Percentiles rank a stretch among this genome's conserved stretches.
These are phyloP conservation scores for Myochromella boudieri DNA, from an alignment of 768 basidiomycete genomes.

Conservation along the genomic window DNA sequence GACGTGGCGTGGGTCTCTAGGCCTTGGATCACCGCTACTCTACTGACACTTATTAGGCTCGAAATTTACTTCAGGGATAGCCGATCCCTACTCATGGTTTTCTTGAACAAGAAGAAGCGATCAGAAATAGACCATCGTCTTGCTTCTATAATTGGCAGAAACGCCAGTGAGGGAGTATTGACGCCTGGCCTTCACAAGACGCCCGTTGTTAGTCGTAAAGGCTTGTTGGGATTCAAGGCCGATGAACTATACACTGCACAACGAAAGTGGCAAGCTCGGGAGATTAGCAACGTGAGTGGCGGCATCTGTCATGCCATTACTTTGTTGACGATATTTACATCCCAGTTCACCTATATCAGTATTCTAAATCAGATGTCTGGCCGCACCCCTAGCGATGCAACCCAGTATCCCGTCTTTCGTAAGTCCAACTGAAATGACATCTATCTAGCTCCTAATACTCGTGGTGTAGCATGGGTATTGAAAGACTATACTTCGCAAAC, in stretches of 20 bases:
- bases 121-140: conserved; percentile 59
- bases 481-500: conserved; percentile 76
- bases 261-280: conserved; percentile 82
- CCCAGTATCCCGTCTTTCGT: conserved; percentile 93
- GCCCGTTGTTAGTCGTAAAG: conserved; percentile 51
- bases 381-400: conserved; percentile 91
- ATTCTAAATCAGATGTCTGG: conserved; percentile 92
- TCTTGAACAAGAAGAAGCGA: conserved; percentile 66
- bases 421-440: conserved; percentile 23
- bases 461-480: conserved; percentile 77
- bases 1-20: conserved; percentile 77
- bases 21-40: background rate
- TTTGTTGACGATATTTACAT: background rate
- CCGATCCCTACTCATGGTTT: conserved; percentile 81
- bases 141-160: conserved; percentile 42
- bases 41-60: conserved; percentile 43
- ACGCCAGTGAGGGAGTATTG: conserved; percentile 38
- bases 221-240: conserved; percentile 46
- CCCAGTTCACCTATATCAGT: conserved; percentile 84
- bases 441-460: background rate
- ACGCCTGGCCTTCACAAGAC: conserved; percentile 55
- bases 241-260: conserved; percentile 74
- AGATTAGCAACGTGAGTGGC: conserved; percentile 82
- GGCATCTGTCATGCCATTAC: background rate
- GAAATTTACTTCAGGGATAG: conserved; percentile 95